Percentiles rank a stretch among this genome's conserved stretches.
These are phyloP conservation scores for Fraxinus xanthoxyloides DNA, from an alignment of 305 asterid species.

Conservation along the genomic window DNA sequence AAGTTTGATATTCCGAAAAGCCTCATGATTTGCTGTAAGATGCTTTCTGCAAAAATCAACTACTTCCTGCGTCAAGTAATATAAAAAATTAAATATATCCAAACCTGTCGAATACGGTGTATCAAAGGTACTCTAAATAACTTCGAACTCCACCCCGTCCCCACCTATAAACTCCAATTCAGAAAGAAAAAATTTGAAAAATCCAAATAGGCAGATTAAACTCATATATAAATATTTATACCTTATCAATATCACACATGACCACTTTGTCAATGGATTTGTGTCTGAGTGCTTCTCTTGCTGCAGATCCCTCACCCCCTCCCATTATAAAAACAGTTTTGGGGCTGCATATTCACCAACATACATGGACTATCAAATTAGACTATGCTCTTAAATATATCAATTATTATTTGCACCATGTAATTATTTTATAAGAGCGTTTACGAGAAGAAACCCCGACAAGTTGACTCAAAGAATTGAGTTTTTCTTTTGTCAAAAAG, in stretches of 20 bases:
- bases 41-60: conserved; percentile 84
- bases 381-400: background rate
- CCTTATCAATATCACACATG: conserved; percentile 98
- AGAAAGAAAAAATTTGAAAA: background rate
- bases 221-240: background rate
- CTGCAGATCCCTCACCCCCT: conserved; percentile 97
- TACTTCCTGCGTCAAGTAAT: conserved; percentile 64
- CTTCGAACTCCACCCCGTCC: background rate
- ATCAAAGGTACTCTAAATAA: background rate
- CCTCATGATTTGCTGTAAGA: conserved; percentile 81
- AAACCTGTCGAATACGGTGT: background rate
- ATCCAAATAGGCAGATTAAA: background rate
- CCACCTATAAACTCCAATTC: background rate
- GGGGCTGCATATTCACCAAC: conserved; percentile 49
- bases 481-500: background rate
- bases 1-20: conserved; percentile 75
- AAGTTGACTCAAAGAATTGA: background rate
- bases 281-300: conserved; percentile 92
- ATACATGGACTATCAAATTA: background rate
- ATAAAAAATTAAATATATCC: background rate
- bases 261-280: conserved; percentile 74
- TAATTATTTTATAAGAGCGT: background rate
- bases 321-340: conserved; percentile 84
- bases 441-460: background rate
- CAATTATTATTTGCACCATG: background rate